Percentiles rank a stretch among this genome's conserved stretches.
Conservation (phyloP, 2,329 filamentous ascomycete species). For the Graphilbum fragrans region DNA sequence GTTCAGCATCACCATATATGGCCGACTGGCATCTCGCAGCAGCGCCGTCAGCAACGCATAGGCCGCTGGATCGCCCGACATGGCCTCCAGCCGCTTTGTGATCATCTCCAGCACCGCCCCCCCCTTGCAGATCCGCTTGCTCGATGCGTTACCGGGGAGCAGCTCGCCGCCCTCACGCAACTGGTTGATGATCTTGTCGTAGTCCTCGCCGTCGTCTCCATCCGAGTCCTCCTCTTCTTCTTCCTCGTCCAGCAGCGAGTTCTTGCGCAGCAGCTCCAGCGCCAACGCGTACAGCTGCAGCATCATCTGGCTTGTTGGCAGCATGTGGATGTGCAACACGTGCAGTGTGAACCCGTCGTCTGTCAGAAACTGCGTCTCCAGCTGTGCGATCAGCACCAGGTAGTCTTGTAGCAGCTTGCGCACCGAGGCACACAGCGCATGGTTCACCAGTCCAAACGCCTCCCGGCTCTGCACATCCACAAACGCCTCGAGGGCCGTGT, state of each 20-base stretch:
- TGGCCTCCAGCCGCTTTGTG: slow-evolving; percentile 70
- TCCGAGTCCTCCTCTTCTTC: slow-evolving; percentile 55
- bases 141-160: slow-evolving; percentile 63
- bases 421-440: slow-evolving; percentile 91
- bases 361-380: slow-evolving; percentile 86
- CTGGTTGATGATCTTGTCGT: slow-evolving; percentile 87
- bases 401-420: slow-evolving; percentile 89
- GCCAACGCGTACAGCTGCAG: slow-evolving; percentile 79
- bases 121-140: slow-evolving; percentile 93
- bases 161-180: slow-evolving; percentile 78
- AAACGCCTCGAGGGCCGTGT: slow-evolving; percentile 81
- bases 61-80: slow-evolving; percentile 89
- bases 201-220: slow-evolving; percentile 69
- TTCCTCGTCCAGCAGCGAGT: slow-evolving; percentile 75
- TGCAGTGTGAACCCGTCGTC: slow-evolving; percentile 86
- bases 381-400: slow-evolving; percentile 78
- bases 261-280: slow-evolving; percentile 77
- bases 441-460: slow-evolving; percentile 89
- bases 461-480: slow-evolving; percentile 88
- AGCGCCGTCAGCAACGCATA: slow-evolving; percentile 70
- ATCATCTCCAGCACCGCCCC: slow-evolving; percentile 84
- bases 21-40: slow-evolving; percentile 75
- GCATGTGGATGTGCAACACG: slow-evolving; percentile 80
- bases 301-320: slow-evolving; percentile 85
- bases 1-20: slow-evolving; percentile 97